Percentiles rank a stretch among this genome's conserved stretches.
Evolutionary conservation across 495 filamentous ascomycete species (phyloP).

Genomic region (Penicillium bovifimosum): DNA sequence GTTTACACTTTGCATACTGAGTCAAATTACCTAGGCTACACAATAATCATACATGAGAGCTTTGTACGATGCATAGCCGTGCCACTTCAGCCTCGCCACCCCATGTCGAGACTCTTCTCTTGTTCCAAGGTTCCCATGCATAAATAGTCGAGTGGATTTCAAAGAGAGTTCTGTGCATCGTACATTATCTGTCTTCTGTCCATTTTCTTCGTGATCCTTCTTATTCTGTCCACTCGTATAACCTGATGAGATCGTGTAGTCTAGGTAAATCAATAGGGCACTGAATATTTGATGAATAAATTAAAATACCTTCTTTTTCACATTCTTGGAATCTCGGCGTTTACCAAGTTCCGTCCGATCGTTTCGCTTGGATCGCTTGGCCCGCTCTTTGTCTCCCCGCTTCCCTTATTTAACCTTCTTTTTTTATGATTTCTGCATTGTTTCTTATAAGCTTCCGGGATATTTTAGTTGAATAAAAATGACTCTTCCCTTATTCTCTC

Average conservation of each 20-base stretch:
- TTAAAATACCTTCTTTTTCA: slow-evolving; percentile 6
- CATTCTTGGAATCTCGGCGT: slow-evolving; percentile 25
- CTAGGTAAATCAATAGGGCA: too few species aligned
- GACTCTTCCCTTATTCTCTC: slow-evolving; percentile 2
- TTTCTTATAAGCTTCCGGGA: slow-evolving; percentile 12
- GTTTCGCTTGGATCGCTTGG: slow-evolving; percentile 17
- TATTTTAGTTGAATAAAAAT: slow-evolving; percentile 4
- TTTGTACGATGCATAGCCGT: neutral
- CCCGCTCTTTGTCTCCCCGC: slow-evolving; percentile 15
- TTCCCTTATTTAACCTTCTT: slow-evolving; percentile 34
- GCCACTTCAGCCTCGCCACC: neutral
- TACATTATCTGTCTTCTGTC: neutral
- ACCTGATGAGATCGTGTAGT: neutral
- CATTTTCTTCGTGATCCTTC: neutral
- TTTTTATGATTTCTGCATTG: slow-evolving; percentile 19
- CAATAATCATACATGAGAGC: neutral
- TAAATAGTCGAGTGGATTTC: slow-evolving; percentile 13
- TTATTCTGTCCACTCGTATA: neutral
- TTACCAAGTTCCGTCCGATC: slow-evolving; percentile 27
- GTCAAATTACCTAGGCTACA: slow-evolving; percentile 1
- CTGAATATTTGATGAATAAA: neutral
- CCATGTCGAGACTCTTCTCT: slow-evolving; percentile 6
- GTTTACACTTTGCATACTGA: neutral
- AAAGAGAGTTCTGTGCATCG: slow-evolving; percentile 5
- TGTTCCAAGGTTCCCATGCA: slow-evolving; percentile 23